Evolutionary conservation across 2,329 filamentous ascomycete genomes (phyloP), one percentile per base, ranked within the genome.

Genomic region (Dothidotthia symphoricarpi): DNA sequence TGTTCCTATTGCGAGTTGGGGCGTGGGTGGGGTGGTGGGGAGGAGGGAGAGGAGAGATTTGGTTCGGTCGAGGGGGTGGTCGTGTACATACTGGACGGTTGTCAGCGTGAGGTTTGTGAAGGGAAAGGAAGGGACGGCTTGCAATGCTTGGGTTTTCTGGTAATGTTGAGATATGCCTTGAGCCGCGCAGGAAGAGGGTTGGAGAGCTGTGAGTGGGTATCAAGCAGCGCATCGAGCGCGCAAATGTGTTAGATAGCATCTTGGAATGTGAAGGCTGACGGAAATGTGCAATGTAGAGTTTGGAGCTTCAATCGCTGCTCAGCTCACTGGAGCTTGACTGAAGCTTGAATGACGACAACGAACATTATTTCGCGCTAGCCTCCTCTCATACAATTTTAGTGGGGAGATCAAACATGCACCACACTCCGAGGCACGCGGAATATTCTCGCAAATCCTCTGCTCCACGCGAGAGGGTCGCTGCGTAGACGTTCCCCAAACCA

Each of bases 11-110:
- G 77, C 72, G 31, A 82, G 69, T 12, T 73, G 66, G 5, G 68
- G 59, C 14, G 69, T 77, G 7, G 77, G 73, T 2, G 80, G 78
- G 6, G 69, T 61, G 4, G 74, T 75, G 3, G 78, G 69, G 9
- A 83, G 69, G 34, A 81, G 70, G n/a, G 78, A 75, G 15, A 83
- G 70, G 40, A 80, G 60, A 38, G 75, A 69, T 25, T 58, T 64
- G 46, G 49, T 57, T 32, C 55, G 57, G 39, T 66, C 59, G 43
- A 48, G 45, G n/a, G 70, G 64, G 43, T 72, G 65, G 16, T 69
- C 64, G 55, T 76, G 75, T 13, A 75, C 66, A 51, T 78, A 79
- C 74, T 77, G 42, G 3, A 24, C 3, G 14, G 6, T 11, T 3
- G 19, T 52, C 33, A 48, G 43, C 25, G 5, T 24, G 15, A n/a